These are phyloP conservation scores for Rubroshorea leprosula DNA, from an alignment of 345 rosid genomes.

Conservation along the genomic window DNA sequence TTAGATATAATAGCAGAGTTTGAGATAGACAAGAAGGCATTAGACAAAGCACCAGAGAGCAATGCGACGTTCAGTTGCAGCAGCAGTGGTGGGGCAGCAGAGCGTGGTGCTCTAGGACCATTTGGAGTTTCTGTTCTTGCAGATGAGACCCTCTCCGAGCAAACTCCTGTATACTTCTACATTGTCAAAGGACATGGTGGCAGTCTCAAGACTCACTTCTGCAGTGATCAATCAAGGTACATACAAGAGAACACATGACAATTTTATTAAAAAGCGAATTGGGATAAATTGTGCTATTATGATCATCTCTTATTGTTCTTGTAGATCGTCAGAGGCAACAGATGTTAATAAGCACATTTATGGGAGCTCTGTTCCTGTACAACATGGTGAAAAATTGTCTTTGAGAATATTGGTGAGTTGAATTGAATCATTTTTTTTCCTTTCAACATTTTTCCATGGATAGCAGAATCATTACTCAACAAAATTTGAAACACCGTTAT, in stretches of 20 bases:
- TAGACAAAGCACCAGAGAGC: conserved; percentile 31
- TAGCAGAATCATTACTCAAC: too few relatives aligned
- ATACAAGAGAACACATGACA: background rate
- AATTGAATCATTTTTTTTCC: background rate
- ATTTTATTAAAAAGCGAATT: too few relatives aligned
- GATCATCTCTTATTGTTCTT: background rate
- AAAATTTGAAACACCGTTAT: too few relatives aligned
- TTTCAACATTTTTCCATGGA: too few relatives aligned
- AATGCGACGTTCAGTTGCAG: conserved; percentile 53
- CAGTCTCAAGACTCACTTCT: conserved; percentile 60
- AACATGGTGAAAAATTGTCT: conserved; percentile 56
- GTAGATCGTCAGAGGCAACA: conserved; percentile 63
- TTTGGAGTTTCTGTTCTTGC: conserved; percentile 85
- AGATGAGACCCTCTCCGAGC: conserved; percentile 48
- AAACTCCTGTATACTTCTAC: conserved; percentile 84
- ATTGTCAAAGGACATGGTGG: conserved; percentile 55
- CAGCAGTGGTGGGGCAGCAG: conserved; percentile 45
- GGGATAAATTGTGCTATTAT: background rate
- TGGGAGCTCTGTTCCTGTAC: conserved; percentile 64
- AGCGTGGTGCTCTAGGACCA: conserved; percentile 77
- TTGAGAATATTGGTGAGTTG: conserved; percentile 61
- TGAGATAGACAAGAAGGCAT: conserved; percentile 48
- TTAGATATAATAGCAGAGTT: conserved; percentile 62
- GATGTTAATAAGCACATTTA: conserved; percentile 51
- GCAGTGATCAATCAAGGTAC: conserved; percentile 71